A percentile compares a stretch with the other conserved stretches of the same genome.
Evolutionary conservation across 352 stramenopile genomes (phyloP).

Genomic region (Globisporangium alternatum): DNA sequence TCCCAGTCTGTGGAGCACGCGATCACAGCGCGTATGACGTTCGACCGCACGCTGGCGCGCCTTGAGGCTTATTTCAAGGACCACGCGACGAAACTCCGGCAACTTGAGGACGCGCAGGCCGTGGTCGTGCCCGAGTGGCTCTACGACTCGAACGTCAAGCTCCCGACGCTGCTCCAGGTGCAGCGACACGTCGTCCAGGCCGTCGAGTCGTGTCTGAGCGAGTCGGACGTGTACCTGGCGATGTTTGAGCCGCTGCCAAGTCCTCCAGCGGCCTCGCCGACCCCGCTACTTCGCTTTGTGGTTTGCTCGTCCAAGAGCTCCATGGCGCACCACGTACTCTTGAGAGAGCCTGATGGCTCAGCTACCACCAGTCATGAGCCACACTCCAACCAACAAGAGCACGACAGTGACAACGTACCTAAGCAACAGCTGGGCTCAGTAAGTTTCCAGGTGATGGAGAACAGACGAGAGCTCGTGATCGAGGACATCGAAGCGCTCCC

Average conservation of each 20-base stretch:
- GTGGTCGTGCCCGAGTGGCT: conserved; percentile 11
- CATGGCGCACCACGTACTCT: conserved; percentile 40
- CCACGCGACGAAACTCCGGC: conserved; percentile 22
- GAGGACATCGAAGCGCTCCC: conserved; percentile 30
- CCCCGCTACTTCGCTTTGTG: conserved; percentile 40
- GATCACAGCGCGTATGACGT: conserved; percentile 58
- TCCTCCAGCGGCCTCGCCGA: conserved; percentile 22
- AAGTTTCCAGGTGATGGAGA: conserved; percentile 37
- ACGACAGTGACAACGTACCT: not conserved
- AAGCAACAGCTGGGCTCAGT: conserved; percentile 9
- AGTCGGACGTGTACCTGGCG: conserved; percentile 71
- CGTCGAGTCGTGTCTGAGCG: conserved; percentile 51
- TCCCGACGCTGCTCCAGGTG: conserved; percentile 59
- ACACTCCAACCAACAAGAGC: not conserved
- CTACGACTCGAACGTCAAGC: conserved; percentile 22
- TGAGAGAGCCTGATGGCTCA: conserved; percentile 9
- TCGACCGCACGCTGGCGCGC: conserved; percentile 30
- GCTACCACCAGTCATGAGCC: not conserved
- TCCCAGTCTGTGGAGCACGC: conserved; percentile 42
- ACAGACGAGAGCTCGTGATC: conserved; percentile 28
- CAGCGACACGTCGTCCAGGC: conserved; percentile 57
- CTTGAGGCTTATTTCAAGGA: conserved; percentile 43
- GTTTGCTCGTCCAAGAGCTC: conserved; percentile 46
- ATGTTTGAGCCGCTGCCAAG: conserved; percentile 58
- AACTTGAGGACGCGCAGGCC: conserved; percentile 21